Conservation (phyloP, 1,139 yeast species). For the Kazachstania sp. region DNA sequence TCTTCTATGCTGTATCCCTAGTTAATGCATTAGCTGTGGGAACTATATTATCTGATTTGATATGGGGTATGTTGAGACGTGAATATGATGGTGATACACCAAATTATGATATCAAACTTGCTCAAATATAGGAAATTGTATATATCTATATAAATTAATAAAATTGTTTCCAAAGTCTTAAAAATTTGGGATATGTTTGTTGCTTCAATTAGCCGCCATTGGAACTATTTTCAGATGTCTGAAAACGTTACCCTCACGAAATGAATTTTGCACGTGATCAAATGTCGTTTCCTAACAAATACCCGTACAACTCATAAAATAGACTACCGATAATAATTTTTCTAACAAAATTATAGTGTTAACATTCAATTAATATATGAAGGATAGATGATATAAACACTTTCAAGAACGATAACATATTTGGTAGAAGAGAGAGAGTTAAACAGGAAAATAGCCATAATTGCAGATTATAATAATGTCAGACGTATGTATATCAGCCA, state of each 20-base stretch:
- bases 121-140: constrained; percentile 25
- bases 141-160: background rate
- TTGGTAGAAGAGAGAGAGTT: background rate
- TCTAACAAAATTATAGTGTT: no score
- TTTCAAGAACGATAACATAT: background rate
- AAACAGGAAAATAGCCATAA: background rate
- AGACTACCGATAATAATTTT: no score
- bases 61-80: constrained; percentile 69
- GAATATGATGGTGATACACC: constrained; percentile 49
- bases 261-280: no score
- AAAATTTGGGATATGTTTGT: no score
- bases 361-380: background rate
- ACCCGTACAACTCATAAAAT: no score
- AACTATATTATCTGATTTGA: constrained; percentile 60
- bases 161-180: no score
- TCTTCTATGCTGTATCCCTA: constrained; percentile 87
- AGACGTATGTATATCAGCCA: constrained; percentile 3
- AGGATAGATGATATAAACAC: background rate
- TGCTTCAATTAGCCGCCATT: no score
- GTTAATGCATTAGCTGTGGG: constrained; percentile 70
- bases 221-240: no score
- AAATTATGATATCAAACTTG: constrained; percentile 21
- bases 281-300: no score
- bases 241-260: no score
- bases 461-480: constrained; percentile 2